Conservation (phyloP, 331 rosid species). For the Quercus tomentella region DNA sequence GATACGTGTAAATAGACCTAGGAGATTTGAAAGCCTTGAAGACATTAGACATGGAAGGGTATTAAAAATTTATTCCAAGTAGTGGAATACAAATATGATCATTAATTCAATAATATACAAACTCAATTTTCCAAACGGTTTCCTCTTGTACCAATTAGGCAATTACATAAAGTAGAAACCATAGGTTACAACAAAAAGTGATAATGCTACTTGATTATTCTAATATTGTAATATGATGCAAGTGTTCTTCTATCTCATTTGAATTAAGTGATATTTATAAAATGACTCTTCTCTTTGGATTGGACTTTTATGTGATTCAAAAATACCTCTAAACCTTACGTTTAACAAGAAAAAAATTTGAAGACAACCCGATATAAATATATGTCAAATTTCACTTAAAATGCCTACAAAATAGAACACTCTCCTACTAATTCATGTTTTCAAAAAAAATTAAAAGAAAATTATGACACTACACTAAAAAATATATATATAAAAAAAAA, state of each 20-base stretch:
- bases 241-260: neutral
- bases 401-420: too few relatives aligned
- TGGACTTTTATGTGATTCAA: too few relatives aligned
- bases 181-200: neutral
- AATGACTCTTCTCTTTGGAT: fast-evolving
- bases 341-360: too few relatives aligned
- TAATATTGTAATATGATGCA: neutral
- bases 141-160: neutral
- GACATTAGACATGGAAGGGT: neutral
- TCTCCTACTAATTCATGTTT: too few relatives aligned
- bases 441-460: too few relatives aligned
- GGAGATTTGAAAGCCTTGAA: neutral
- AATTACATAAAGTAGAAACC: neutral
- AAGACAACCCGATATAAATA: too few relatives aligned
- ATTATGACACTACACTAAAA: too few relatives aligned
- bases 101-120: neutral
- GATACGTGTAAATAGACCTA: neutral
- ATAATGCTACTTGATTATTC: neutral
- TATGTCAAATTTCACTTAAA: too few relatives aligned
- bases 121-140: neutral
- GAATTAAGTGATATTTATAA: neutral
- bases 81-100: neutral
- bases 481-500: too few relatives aligned
- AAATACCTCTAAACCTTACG: fast-evolving
- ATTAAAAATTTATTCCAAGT: neutral